Conservation (phyloP, 169 alveolate genomes). For the Cyclospora cayetanensis region DNA sequence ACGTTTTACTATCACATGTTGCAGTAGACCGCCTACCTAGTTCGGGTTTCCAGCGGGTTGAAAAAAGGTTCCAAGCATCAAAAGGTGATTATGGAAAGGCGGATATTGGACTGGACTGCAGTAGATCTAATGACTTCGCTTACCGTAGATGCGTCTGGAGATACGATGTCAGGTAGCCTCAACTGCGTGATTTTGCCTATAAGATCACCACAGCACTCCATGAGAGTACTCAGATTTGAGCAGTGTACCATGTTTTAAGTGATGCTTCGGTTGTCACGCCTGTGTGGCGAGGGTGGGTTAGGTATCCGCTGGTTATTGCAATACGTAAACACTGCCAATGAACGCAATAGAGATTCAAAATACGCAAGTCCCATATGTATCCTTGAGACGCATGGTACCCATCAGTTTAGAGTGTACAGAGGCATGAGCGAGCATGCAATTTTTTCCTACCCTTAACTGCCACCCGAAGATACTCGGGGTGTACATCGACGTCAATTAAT, state of each 20-base stretch:
- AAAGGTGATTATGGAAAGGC: background rate
- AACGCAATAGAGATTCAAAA: too few relatives aligned
- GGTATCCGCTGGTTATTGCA: background rate
- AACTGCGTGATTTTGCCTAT: slow-evolving; percentile 66
- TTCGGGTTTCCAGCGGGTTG: background rate
- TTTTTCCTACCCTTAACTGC: slow-evolving; percentile 60
- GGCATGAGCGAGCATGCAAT: background rate
- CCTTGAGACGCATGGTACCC: too few relatives aligned
- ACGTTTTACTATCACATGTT: background rate
- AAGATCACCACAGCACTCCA: background rate
- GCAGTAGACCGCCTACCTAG: background rate
- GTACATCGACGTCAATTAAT: slow-evolving; percentile 85
- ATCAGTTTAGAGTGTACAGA: too few relatives aligned
- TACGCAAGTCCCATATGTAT: too few relatives aligned
- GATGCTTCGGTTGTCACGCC: too few relatives aligned
- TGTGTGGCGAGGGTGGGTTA: background rate
- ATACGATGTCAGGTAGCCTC: slow-evolving; percentile 62
- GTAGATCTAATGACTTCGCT: background rate
- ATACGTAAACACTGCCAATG: background rate
- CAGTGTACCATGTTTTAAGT: too few relatives aligned
- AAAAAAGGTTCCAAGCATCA: background rate
- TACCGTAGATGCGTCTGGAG: slow-evolving; percentile 41
- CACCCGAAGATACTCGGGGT: slow-evolving; percentile 85
- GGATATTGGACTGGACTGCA: background rate
- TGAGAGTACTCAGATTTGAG: background rate